Evolutionary conservation across 1,284 basidiomycete species (phyloP), one percentile per base, ranked within the genome.

Genomic region (Rhodotorula sp.): DNA sequence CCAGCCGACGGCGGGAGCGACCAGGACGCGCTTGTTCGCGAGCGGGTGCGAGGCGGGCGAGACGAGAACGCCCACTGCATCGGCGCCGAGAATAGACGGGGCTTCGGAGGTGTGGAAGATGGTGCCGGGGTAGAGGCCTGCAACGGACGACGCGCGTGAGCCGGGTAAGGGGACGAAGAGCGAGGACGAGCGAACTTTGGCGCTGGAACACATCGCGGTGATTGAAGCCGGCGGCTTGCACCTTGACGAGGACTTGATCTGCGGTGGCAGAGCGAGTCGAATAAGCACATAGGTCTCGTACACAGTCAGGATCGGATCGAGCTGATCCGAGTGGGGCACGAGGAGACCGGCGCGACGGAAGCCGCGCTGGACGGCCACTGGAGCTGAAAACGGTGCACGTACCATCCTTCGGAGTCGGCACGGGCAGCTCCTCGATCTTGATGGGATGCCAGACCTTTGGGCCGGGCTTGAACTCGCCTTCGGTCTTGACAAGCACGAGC

Each of bases 201-300:
- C 77, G 70, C 17, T 74, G 71, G 71, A 78, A 79, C 17, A 79
- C 66, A 41, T 79, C 77, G 25, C 73, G 70, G 58, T 79, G 78
- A 56, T 79, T 79, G 68, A 75, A 77, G 9, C 73, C 78, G 1
- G 72, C 71, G 14, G 74, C 66, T 45, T 74, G 56, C 1, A 79
- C 58, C 64, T 75, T 77, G 71, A 79, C 70, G 25, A 78, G 68
- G 16, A 78, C 74, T 41, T 78, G 64, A 3, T 58, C 76, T 70
- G 64, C n/a, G 1, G 34, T 34, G 34, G 34, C 34, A 34, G 34
- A 34, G 34, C 34, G 34, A 58, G 21, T 12, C 42, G 17, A 13
- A 27, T 14, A 13, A 4, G 17, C 54, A 16, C 8, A 5, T 19
- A 17, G 27, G 16, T 41, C 5, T 16, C 25, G 27, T 19, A 14